Evolutionary conservation across 116 monocot genomes (phyloP).

Genomic region (Phalaenopsis hybrid): DNA sequence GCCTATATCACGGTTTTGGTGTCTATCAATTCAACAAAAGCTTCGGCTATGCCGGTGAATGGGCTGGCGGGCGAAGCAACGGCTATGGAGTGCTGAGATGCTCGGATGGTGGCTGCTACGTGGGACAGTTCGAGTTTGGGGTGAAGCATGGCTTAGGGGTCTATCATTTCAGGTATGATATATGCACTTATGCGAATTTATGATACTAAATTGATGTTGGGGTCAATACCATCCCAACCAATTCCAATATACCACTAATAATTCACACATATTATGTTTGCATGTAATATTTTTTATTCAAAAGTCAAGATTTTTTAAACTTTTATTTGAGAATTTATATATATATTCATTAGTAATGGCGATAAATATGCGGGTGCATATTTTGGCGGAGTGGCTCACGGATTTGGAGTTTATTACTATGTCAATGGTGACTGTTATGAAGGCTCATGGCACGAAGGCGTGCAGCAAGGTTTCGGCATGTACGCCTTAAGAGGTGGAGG

Average conservation of each 20-base stretch:
- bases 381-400: constrained; percentile 58
- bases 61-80: constrained; percentile 36
- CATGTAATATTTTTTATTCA: too few species aligned
- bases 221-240: too few species aligned
- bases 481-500: constrained; percentile 25
- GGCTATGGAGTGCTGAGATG: constrained; percentile 36
- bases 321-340: background rate
- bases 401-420: constrained; percentile 64
- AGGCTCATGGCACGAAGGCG: constrained; percentile 80
- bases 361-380: constrained; percentile 66
- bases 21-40: constrained; percentile 29
- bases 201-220: too few species aligned
- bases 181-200: background rate
- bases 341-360: constrained; percentile 38
- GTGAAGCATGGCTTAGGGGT: constrained; percentile 45
- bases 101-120: constrained; percentile 31
- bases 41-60: constrained; percentile 40
- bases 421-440: constrained; percentile 66
- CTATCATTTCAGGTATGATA: constrained; percentile 34
- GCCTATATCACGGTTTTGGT: constrained; percentile 34
- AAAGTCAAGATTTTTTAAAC: background rate
- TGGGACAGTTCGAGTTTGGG: constrained; percentile 39
- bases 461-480: constrained; percentile 58
- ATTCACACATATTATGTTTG: too few species aligned
- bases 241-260: too few species aligned